phyloP scores from a whole-genome alignment of 2,329 filamentous ascomycete species.

The Phyllosticta citriasiana region DNA sequence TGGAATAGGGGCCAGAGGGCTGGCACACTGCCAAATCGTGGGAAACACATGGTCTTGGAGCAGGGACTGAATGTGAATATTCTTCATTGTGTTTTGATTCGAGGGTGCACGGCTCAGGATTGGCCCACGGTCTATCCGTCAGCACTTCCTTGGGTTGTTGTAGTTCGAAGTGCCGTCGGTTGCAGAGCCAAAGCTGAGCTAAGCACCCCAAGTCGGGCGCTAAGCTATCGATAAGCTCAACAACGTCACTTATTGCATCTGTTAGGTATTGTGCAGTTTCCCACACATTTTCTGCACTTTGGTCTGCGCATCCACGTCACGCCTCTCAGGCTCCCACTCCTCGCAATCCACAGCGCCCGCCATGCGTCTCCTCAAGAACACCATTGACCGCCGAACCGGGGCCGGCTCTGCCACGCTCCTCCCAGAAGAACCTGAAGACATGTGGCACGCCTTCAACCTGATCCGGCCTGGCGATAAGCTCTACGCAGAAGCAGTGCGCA shows the following conservation, averaged over 20 bases:
- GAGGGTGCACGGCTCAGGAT: neutral
- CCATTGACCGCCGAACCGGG: constrained; percentile 53
- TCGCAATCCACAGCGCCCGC: constrained; percentile 2
- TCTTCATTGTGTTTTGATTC: neutral
- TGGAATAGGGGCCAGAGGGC: neutral
- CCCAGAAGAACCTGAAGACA: constrained; percentile 66
- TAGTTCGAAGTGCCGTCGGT: neutral
- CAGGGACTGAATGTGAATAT: neutral
- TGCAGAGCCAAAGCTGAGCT: neutral
- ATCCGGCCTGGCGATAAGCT: constrained; percentile 56
- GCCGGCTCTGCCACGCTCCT: constrained; percentile 55
- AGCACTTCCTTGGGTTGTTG: neutral
- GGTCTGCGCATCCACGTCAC: neutral
- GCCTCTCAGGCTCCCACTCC: neutral
- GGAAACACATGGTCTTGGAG: neutral
- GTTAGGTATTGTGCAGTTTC: neutral
- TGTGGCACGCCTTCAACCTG: constrained; percentile 72
- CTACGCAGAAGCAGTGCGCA: constrained; percentile 55
- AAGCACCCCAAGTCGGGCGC: neutral
- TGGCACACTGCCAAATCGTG: neutral
- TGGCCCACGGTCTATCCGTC: neutral
- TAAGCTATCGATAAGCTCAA: neutral
- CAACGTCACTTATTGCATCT: neutral
- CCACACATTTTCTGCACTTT: neutral
- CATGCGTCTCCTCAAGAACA: constrained; percentile 59